Conservation (phyloP, 306 rosid species). For the Oxytropis ochrocephala region DNA sequence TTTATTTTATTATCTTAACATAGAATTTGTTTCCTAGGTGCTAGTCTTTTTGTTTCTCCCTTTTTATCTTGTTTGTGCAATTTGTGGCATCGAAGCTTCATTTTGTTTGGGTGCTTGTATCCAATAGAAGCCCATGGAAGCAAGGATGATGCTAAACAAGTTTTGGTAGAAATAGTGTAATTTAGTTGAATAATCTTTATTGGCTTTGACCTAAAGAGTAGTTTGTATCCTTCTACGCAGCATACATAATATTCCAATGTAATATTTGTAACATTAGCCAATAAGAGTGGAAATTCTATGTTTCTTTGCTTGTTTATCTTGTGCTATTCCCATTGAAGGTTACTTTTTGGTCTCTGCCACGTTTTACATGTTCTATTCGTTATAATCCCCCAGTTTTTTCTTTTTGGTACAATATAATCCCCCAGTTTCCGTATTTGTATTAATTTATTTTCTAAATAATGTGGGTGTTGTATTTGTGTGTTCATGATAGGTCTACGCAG, state of each 20-base stretch:
- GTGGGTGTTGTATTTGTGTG: not conserved
- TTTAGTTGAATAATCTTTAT: conserved; percentile 25
- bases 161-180: conserved; percentile 33
- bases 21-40: conserved; percentile 12
- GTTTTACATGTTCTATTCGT: not conserved
- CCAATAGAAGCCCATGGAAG: conserved; percentile 27
- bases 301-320: not conserved
- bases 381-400: not conserved
- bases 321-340: not conserved
- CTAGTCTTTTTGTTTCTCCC: not conserved
- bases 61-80: not conserved
- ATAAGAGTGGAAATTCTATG: not conserved
- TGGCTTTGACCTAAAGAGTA: not conserved
- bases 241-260: not conserved
- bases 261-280: conserved; percentile 15
- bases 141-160: conserved; percentile 33
- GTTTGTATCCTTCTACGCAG: conserved; percentile 1
- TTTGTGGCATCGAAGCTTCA: conserved; percentile 35
- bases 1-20: not conserved
- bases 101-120: conserved; percentile 17
- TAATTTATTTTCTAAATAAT: not conserved
- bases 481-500: no score
- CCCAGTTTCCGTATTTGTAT: not conserved
- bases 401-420: no score
- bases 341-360: not conserved